Conservation (phyloP, 2,329 filamentous ascomycete genomes). For the Aureobasidium uvarum region DNA sequence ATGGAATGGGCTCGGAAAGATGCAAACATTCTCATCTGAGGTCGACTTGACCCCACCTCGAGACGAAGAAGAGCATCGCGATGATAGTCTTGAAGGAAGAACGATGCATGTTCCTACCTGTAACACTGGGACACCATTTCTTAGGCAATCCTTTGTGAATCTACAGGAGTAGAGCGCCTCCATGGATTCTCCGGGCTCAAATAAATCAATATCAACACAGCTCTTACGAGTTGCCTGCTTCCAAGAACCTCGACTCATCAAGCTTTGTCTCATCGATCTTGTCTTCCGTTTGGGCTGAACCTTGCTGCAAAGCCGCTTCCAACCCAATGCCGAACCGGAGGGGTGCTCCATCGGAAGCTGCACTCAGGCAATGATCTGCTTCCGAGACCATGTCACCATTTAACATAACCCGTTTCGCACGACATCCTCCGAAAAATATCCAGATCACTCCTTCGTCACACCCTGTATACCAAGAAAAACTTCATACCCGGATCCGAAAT, state of each 20-base stretch:
- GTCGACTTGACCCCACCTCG: neutral
- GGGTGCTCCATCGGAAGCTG: slow-evolving; percentile 4
- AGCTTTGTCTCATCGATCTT: neutral
- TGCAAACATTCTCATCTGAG: neutral
- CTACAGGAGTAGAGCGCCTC: neutral
- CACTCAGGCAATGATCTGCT: slow-evolving; percentile 2
- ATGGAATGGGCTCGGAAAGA: neutral
- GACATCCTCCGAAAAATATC: neutral
- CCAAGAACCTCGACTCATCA: neutral
- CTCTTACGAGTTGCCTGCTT: neutral
- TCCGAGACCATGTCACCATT: slow-evolving; percentile 11
- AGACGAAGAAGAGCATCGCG: neutral
- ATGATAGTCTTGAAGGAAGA: neutral
- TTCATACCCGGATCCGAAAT: too few species aligned
- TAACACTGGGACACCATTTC: neutral
- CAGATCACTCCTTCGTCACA: too few species aligned
- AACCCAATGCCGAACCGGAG: neutral
- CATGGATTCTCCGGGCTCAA: too few species aligned
- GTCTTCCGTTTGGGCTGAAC: neutral
- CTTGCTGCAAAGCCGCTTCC: neutral
- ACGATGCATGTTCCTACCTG: neutral
- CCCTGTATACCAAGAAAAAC: too few species aligned
- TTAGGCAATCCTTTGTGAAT: neutral
- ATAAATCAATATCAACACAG: neutral
- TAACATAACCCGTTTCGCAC: neutral